These are phyloP conservation scores for Ogataea nakhonphanomensis DNA, from an alignment of 805 yeast genomes.

Conservation along the genomic window DNA sequence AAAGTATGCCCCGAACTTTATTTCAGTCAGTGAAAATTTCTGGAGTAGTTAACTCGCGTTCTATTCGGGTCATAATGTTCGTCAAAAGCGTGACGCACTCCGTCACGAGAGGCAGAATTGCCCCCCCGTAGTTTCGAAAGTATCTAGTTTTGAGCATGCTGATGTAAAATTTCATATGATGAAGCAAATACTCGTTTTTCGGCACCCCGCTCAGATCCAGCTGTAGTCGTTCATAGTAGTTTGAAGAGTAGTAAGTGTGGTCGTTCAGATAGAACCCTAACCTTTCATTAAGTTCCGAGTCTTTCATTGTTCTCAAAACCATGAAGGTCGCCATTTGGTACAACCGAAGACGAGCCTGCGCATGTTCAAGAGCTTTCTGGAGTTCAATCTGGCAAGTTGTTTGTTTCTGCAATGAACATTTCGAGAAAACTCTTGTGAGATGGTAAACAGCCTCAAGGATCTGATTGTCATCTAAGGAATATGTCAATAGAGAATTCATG, in stretches of 20 bases:
- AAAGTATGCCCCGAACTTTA: conserved; percentile 46
- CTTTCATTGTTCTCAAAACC: conserved; percentile 8
- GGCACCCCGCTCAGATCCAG: conserved; percentile 8
- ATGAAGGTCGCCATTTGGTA: conserved; percentile 20
- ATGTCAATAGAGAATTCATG: conserved; percentile 2
- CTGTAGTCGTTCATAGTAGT: conserved; percentile 8
- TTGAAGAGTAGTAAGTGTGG: neutral
- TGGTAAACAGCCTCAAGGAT: conserved; percentile 11
- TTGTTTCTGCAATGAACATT: conserved; percentile 1
- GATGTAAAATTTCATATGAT: conserved; percentile 10
- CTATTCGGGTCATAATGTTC: conserved; percentile 16
- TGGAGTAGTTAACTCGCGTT: conserved; percentile 16
- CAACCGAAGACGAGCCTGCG: conserved; percentile 17
- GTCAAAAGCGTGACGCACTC: conserved; percentile 21
- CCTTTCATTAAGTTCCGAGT: conserved; percentile 3
- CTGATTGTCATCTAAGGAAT: conserved; percentile 1
- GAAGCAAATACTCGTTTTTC: conserved; percentile 12
- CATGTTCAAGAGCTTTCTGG: conserved; percentile 7
- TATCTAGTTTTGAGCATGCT: conserved; percentile 15
- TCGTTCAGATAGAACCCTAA: conserved; percentile 2
- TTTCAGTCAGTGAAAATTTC: conserved; percentile 23
- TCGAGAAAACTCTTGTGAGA: conserved; percentile 11
- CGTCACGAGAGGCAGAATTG: conserved; percentile 22
- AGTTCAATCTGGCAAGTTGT: conserved; percentile 1
- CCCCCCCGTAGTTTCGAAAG: conserved; percentile 13